Conservation (phyloP, 164 flowering plant genomes). For the Macadamia tetraphylla region DNA sequence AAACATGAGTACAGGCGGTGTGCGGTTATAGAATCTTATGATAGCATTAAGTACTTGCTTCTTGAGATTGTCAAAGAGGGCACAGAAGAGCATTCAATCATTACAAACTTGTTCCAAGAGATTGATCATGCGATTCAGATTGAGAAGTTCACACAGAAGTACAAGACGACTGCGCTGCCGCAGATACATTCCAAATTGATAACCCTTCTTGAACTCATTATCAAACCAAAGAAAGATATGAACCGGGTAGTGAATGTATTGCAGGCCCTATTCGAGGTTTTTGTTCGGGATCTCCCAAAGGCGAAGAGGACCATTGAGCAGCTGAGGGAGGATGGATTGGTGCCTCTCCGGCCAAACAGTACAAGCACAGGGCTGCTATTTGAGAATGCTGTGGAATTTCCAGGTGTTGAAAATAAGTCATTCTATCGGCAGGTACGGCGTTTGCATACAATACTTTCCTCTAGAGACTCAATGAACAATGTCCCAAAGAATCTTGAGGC, state of each 20-base stretch:
- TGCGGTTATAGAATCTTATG: conserved; percentile 85
- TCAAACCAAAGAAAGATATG: conserved; percentile 38
- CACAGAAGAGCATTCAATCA: conserved; percentile 60
- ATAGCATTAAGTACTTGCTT: conserved; percentile 63
- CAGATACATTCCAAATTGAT: conserved; percentile 56
- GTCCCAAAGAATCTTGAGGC: conserved; percentile 84
- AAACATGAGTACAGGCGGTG: conserved; percentile 78
- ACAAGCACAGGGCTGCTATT: conserved; percentile 50
- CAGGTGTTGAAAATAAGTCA: conserved; percentile 38
- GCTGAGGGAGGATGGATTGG: conserved; percentile 58
- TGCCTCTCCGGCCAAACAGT: conserved; percentile 22
- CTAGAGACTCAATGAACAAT: conserved; percentile 77
- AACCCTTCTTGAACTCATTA: conserved; percentile 50
- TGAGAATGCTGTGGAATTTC: conserved; percentile 66
- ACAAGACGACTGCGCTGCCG: conserved; percentile 36
- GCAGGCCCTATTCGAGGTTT: conserved; percentile 78
- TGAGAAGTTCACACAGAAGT: conserved; percentile 48
- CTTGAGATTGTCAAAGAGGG: conserved; percentile 40
- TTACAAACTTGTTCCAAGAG: conserved; percentile 44
- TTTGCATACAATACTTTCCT: conserved; percentile 60
- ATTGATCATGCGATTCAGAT: conserved; percentile 43
- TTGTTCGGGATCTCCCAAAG: conserved; percentile 57
- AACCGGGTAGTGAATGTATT: conserved; percentile 47
- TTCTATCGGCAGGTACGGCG: conserved; percentile 69
- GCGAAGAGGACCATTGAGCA: conserved; percentile 37